Conservation (phyloP, 805 yeast genomes). For the Lachancea cidri region DNA sequence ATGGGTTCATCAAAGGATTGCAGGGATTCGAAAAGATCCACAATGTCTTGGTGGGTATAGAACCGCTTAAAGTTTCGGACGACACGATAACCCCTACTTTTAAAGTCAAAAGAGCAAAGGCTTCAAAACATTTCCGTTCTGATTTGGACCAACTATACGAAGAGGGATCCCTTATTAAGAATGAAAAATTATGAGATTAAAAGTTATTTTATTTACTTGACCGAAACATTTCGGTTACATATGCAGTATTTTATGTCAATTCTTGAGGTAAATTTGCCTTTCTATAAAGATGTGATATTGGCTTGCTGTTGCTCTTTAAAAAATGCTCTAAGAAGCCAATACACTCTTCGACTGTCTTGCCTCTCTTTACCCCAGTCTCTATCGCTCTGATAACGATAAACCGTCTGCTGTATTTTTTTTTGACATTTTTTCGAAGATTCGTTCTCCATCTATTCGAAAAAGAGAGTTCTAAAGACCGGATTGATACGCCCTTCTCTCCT, state of each 20-base stretch:
- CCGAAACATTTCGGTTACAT: not conserved
- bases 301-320: conserved; percentile 9
- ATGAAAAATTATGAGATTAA: conserved; percentile 16
- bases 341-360: conserved; percentile 8
- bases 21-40: conserved; percentile 63
- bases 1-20: conserved; percentile 31
- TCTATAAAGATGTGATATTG: conserved; percentile 11
- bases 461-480: conserved; percentile 9
- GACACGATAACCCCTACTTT: conserved; percentile 66
- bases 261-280: conserved; percentile 12
- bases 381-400: conserved; percentile 12
- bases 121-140: conserved; percentile 39
- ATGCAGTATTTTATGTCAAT: conserved; percentile 4
- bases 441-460: conserved; percentile 15
- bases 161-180: conserved; percentile 41
- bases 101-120: conserved; percentile 48
- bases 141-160: conserved; percentile 41
- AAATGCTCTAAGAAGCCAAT: conserved; percentile 8
- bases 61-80: conserved; percentile 58
- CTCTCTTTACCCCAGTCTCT: conserved; percentile 9
- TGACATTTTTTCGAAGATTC: conserved; percentile 12
- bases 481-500: conserved; percentile 12
- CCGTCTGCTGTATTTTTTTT: conserved; percentile 15
- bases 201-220: not conserved
- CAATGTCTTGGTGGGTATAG: conserved; percentile 47